Evolutionary conservation across 371 early-diverging fungal genomes (phyloP), one percentile per base, ranked within the genome.

Genomic region (Actinomortierella wolfii): DNA sequence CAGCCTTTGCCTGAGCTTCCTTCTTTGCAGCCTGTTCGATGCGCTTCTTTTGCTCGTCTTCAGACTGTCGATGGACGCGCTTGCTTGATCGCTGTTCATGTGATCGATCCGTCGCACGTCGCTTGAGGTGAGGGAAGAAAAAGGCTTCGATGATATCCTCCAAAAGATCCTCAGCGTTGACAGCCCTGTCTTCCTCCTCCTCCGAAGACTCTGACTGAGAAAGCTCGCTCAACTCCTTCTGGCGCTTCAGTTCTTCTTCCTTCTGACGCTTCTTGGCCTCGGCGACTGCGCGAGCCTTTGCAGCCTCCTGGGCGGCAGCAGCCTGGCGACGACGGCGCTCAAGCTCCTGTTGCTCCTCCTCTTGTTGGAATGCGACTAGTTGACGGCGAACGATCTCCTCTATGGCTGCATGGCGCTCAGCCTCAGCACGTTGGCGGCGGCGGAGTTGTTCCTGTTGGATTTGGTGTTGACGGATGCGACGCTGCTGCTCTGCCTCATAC

Each of bases 1-100:
- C 13, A 3, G 21, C 26, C 43, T 58, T 50, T 28, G 43, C 15
- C 25, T 64, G 43, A 18, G 40, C 54, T 17, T 40, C 45, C 52
- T 56, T 50, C 24, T 34, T 51, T 40, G n/a, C 29, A 15, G 28
- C 21, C 41, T 61, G 39, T 18, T 47, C 41, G 34, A 24, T 25
- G 13, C 9, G 17, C 52, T 29, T 29, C 18, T 62, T 24, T 17
- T 61, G 49, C 25, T 68, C 53, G 21, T 68, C 44, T 54, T 60
- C 54, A 0, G 45, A 50, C 1, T 28, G 18, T 24, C 53, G 58
- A 14, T 65, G 59, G 28, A 52, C 62, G 34, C 67, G 55, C 44
- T 71, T 71, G 54, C 73, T 58, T 20, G 62, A 58, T 18, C 62
- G 60, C 45, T 17, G 48, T 24, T 71, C 61, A 34, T 57, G 61